phyloP scores from a whole-genome alignment of 495 filamentous ascomycete genomes.

The Penicillium robsamsonii region DNA sequence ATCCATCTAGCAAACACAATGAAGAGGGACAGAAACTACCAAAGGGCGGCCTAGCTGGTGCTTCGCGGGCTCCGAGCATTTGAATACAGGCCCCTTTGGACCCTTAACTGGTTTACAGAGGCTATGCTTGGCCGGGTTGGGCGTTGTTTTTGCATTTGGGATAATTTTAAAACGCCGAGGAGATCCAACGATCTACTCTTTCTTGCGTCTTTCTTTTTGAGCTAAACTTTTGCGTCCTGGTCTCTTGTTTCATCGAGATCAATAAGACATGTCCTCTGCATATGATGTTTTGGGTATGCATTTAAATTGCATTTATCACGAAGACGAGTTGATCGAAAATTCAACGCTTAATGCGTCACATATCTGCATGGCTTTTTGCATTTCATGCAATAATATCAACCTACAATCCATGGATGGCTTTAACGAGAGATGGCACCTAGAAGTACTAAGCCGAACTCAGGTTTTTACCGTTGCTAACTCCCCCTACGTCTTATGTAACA shows the following conservation, averaged over 20 bases:
- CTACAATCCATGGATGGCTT: neutral
- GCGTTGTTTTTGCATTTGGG: slow-evolving; percentile 10
- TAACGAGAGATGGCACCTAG: neutral
- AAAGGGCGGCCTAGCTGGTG: neutral
- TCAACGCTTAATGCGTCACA: neutral
- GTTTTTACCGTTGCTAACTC: too few relatives aligned
- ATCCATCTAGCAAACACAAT: slow-evolving; percentile 11
- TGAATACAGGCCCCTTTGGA: neutral
- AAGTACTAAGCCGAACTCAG: neutral
- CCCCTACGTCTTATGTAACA: neutral
- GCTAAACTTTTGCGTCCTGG: slow-evolving; percentile 9
- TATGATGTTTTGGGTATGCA: slow-evolving; percentile 18
- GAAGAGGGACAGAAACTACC: neutral
- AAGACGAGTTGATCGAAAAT: slow-evolving; percentile 25
- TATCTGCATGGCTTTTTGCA: neutral
- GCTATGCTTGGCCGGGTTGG: slow-evolving; percentile 3
- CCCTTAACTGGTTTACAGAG: neutral
- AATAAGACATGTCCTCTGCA: slow-evolving; percentile 19
- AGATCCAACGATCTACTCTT: slow-evolving; percentile 1
- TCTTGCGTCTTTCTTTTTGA: slow-evolving; percentile 5
- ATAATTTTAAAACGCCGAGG: slow-evolving; percentile 8
- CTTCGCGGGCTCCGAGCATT: slow-evolving; percentile 8
- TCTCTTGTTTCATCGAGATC: slow-evolving; percentile 3
- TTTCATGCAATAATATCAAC: neutral
- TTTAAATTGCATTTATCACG: slow-evolving; percentile 21